These are phyloP conservation scores for Bipolaris sorokiniana DNA, from an alignment of 2,329 filamentous ascomycete species.

Conservation along the genomic window DNA sequence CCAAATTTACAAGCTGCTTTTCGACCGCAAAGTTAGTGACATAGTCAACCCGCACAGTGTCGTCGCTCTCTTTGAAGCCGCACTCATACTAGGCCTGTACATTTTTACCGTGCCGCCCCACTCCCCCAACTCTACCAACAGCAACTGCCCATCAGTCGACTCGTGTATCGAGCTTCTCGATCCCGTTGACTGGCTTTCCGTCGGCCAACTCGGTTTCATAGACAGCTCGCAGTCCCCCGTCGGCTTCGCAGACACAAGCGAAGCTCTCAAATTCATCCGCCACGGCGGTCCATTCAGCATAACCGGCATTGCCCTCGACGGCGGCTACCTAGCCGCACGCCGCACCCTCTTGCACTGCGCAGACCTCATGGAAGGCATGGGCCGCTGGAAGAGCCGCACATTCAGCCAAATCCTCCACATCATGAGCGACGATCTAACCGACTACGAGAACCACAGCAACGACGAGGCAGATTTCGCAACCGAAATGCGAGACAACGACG, in stretches of 20 bases:
- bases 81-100: constrained; percentile 59
- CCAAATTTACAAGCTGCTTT: constrained; percentile 59
- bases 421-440: constrained; percentile 59
- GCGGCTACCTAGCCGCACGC: constrained; percentile 59
- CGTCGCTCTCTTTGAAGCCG: constrained; percentile 58
- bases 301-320: constrained; percentile 55
- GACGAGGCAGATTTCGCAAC: constrained; percentile 8
- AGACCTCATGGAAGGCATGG: constrained; percentile 59
- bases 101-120: constrained; percentile 54
- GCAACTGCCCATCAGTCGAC: constrained; percentile 38
- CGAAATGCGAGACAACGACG: neutral
- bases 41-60: constrained; percentile 60
- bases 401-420: constrained; percentile 61
- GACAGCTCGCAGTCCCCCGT: constrained; percentile 30
- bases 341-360: constrained; percentile 60
- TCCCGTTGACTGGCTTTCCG: constrained; percentile 57
- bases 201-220: constrained; percentile 56
- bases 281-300: constrained; percentile 57
- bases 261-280: constrained; percentile 54
- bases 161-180: constrained; percentile 56
- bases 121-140: constrained; percentile 14
- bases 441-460: constrained; percentile 31
- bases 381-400: constrained; percentile 58
- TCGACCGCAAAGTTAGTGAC: constrained; percentile 59
- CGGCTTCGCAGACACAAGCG: constrained; percentile 39